A percentile compares a stretch with the other conserved stretches of the same genome.
phyloP scores from a whole-genome alignment of 129 eudicot species.

The Artemisia annua region DNA sequence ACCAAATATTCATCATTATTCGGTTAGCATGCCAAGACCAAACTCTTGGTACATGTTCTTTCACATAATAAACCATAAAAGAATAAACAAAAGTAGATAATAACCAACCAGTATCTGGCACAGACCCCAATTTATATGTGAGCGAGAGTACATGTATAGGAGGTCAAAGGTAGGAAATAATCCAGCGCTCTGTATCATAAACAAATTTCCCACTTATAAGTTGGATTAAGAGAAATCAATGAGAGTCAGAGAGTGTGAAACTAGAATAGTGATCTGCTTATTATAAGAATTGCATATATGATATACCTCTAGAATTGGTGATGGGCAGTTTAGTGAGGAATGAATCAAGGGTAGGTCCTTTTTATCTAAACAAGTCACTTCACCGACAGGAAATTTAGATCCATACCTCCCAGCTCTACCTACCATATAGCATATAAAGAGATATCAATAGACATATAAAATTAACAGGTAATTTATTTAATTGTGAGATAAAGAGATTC shows the following conservation, averaged over 20 bases:
- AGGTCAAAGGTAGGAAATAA: conserved; percentile 87
- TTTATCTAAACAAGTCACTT: conserved; percentile 78
- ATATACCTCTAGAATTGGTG: conserved; percentile 85
- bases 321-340: conserved; percentile 64
- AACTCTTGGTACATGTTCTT: no score
- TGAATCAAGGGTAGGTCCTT: conserved; percentile 79
- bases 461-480: no score
- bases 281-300: not conserved
- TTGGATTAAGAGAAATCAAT: not conserved
- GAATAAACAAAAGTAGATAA: conserved; percentile 16
- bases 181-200: conserved; percentile 78
- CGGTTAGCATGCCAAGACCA: no score
- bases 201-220: not conserved
- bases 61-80: not conserved
- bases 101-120: conserved; percentile 76
- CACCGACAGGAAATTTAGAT: conserved; percentile 83
- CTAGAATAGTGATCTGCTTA: not conserved
- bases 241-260: not conserved
- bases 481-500: no score
- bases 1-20: not conserved
- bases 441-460: no score
- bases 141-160: conserved; percentile 78
- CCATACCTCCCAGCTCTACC: conserved; percentile 98
- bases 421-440: conserved; percentile 23
- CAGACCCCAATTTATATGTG: conserved; percentile 60